Evolutionary conservation across 2,329 filamentous ascomycete genomes (phyloP).

Genomic region (Cercospora janseana): DNA sequence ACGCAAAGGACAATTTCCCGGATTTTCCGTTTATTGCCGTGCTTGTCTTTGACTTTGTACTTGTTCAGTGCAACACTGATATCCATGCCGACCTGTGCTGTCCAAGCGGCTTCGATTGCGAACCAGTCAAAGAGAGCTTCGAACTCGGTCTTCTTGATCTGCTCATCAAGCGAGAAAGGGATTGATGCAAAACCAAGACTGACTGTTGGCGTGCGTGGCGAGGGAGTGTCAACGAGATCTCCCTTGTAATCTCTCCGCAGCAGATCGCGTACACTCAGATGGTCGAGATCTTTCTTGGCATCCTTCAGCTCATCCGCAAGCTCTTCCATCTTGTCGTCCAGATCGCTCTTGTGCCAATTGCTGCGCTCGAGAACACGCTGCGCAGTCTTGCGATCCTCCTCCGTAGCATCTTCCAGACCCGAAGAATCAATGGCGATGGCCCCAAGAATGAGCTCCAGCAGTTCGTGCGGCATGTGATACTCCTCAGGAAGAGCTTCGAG

Average conservation of each 20-base stretch:
- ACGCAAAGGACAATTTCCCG: slow-evolving; percentile 49
- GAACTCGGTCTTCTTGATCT: slow-evolving; percentile 49
- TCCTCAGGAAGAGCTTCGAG: slow-evolving; percentile 45
- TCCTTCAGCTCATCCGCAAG: slow-evolving; percentile 42
- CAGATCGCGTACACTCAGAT: slow-evolving; percentile 46
- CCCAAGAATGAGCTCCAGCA: slow-evolving; percentile 49
- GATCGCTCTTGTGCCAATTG: slow-evolving; percentile 42
- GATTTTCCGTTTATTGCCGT: slow-evolving; percentile 46
- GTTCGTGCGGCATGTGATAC: slow-evolving; percentile 51
- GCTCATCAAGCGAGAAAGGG: slow-evolving; percentile 48
- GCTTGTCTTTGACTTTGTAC: slow-evolving; percentile 44
- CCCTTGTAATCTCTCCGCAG: slow-evolving; percentile 51
- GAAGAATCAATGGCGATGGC: slow-evolving; percentile 50
- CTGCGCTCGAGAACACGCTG: slow-evolving; percentile 44
- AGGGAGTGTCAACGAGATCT: slow-evolving; percentile 49
- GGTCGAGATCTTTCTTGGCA: slow-evolving; percentile 46
- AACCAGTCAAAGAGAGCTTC: slow-evolving; percentile 51
- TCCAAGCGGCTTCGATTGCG: slow-evolving; percentile 50
- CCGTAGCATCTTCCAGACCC: slow-evolving; percentile 42
- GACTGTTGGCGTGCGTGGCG: slow-evolving; percentile 47
- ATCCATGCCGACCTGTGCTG: slow-evolving; percentile 46
- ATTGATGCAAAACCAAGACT: slow-evolving; percentile 49
- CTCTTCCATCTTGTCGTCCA: slow-evolving; percentile 45
- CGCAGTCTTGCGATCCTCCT: slow-evolving; percentile 42
- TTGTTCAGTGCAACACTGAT: slow-evolving; percentile 49